Evolutionary conservation across 208 protist genomes (phyloP).

Genomic region (Trypanosoma cruzi): DNA sequence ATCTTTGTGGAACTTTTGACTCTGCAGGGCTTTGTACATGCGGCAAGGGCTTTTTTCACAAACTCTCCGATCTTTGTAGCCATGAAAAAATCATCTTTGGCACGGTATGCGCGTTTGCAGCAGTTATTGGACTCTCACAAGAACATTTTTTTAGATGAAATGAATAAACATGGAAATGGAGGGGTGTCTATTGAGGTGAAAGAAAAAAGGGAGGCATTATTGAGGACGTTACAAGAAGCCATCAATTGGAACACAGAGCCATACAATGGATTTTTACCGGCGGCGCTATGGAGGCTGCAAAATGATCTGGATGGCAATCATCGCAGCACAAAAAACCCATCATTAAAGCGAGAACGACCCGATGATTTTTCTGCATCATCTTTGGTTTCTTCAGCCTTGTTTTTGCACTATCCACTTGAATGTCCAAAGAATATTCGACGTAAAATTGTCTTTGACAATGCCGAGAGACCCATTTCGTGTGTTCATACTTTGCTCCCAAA

Average conservation of each 20-base stretch:
- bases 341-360: not conserved
- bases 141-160: slow-evolving; percentile 25
- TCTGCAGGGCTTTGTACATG: slow-evolving; percentile 58
- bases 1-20: slow-evolving; percentile 84
- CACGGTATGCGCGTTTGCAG: slow-evolving; percentile 69
- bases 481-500: slow-evolving; percentile 13
- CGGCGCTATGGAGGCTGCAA: slow-evolving; percentile 33
- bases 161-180: not conserved
- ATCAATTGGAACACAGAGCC: slow-evolving; percentile 55
- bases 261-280: slow-evolving; percentile 50
- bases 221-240: slow-evolving; percentile 49
- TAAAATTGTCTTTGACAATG: slow-evolving; percentile 36
- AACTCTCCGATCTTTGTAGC: slow-evolving; percentile 73
- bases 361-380: slow-evolving; percentile 1
- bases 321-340: not conserved
- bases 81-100: slow-evolving; percentile 48
- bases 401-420: slow-evolving; percentile 34
- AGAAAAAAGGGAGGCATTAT: slow-evolving; percentile 37
- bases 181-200: slow-evolving; percentile 33
- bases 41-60: slow-evolving; percentile 68
- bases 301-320: not conserved
- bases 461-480: slow-evolving; percentile 34
- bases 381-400: not conserved
- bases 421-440: slow-evolving; percentile 36
- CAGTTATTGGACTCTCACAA: slow-evolving; percentile 51